Conservation (phyloP, 2,329 filamentous ascomycete genomes). For the Fusarium armeniacum region DNA sequence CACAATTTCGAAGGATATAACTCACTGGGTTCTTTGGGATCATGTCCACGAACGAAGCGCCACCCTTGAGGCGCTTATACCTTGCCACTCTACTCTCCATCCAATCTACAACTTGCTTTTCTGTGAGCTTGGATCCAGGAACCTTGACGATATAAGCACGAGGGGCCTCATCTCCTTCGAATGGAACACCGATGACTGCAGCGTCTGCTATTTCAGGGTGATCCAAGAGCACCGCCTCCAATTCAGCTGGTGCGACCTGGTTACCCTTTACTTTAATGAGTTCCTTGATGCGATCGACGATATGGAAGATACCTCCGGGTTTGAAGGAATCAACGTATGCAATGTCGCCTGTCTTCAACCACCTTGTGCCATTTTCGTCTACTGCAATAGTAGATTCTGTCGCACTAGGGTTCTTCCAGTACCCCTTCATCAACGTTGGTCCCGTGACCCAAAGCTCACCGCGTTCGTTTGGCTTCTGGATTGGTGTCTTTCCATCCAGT, state of each 20-base stretch:
- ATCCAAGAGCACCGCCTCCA: constrained; percentile 79
- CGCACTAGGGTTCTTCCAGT: constrained; percentile 79
- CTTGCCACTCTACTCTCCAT: constrained; percentile 74
- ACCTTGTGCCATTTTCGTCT: constrained; percentile 66
- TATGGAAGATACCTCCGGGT: constrained; percentile 63
- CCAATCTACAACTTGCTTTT: constrained; percentile 64
- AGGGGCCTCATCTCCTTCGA: constrained; percentile 67
- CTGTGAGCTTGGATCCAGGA: constrained; percentile 58
- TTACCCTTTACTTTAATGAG: constrained; percentile 75
- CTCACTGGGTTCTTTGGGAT: constrained; percentile 76
- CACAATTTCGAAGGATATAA: fast-evolving
- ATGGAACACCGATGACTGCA: constrained; percentile 68
- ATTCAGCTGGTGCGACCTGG: constrained; percentile 82
- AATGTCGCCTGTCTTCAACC: constrained; percentile 82
- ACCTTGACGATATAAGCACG: constrained; percentile 71
- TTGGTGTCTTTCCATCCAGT: constrained; percentile 62
- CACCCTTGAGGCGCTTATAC: constrained; percentile 75
- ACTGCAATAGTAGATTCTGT: constrained; percentile 69
- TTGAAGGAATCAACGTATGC: constrained; percentile 73
- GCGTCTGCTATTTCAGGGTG: constrained; percentile 79
- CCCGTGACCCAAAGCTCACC: constrained; percentile 82
- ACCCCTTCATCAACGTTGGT: constrained; percentile 80
- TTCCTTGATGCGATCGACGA: constrained; percentile 79
- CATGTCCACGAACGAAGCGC: constrained; percentile 71
- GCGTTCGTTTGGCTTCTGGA: constrained; percentile 63